phyloP scores from a whole-genome alignment of 78 protist species.

The Dictyostelium intermedium region DNA sequence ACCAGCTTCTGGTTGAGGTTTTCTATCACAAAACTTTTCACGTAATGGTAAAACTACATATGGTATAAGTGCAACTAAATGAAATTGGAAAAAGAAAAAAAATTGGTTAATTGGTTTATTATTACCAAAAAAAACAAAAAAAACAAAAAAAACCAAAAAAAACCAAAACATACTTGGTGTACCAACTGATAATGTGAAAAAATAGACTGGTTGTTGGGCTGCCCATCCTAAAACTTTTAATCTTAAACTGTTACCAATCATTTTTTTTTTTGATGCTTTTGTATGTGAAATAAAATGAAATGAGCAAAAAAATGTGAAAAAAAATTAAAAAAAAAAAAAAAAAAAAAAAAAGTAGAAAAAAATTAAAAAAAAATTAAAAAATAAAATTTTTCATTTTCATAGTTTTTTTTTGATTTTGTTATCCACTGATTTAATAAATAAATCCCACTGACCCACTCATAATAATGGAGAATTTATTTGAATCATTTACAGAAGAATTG shows the following conservation, averaged over 20 bases:
- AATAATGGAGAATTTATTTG: conserved; percentile 18
- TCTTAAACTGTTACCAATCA: not conserved
- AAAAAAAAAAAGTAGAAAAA: too few species aligned
- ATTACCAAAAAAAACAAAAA: not conserved
- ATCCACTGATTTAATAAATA: not conserved
- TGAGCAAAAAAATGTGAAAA: not conserved
- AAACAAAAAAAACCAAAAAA: too few species aligned
- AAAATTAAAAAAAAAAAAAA: not conserved
- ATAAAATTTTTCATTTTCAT: not conserved
- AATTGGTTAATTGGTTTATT: not conserved
- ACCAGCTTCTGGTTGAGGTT: conserved; percentile 9
- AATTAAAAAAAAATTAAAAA: not conserved
- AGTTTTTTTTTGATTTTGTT: not conserved
- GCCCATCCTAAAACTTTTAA: not conserved
- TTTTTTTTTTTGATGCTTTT: not conserved
- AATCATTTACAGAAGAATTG: conserved; percentile 9
- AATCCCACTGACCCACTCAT: too few species aligned
- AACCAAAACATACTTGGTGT: not conserved
- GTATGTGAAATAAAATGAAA: not conserved
- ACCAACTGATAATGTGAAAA: not conserved
- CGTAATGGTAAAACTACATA: not conserved
- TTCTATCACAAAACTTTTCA: not conserved
- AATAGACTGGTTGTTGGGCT: not conserved
- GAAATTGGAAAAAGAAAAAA: not conserved
- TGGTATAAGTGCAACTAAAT: conserved; percentile 14